Base-by-base conservation (phyloP, 306 rosid species). In the Pterocarpus santalinus region DNA sequence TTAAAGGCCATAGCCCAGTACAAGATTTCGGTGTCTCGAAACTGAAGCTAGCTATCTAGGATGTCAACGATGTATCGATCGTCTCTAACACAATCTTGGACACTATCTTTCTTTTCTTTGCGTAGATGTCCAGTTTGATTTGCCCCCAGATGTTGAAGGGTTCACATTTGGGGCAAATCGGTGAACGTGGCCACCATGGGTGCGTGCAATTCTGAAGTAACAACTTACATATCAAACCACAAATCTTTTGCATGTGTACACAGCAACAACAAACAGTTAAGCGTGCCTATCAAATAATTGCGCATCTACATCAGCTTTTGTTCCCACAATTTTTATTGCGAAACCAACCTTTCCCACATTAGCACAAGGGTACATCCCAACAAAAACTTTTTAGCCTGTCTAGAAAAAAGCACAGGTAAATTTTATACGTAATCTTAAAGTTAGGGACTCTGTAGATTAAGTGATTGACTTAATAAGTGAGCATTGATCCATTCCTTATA, bases 151-250 rank as follows among this genome's bases (percentile, higher is more conserved):
- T 5, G 58, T 68, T 39, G 72, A 69, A 75, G 44, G 65, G 70
- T 12, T 22, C 73, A 60, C 17, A 15, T 73, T 41, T n/a, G 3
- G 4, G 72, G 52, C 30, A 73, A 67, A 47, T n/a, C 35, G 3
- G 51, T 4, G 70, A 72, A 52, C 70, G 80, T 65, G 86, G 81
- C 79, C 73, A 78, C 71, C 74, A 80, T 78, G 39, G 62, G 79
- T 83, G 51, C 63, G 41, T 81, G 69, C 88, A 70, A 69, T 63
- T 80, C 69, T 71, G 76, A 76, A 65, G 77, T 78, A 84, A 69
- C 83, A 77, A 66, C 84, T 57, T 78, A 84, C 28, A 14, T 34
- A 78, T 78, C 68, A 62, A 51, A 46, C 55, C 77, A 80, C 66
- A 69, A 60, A 73, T 71, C 63, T 70, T 75, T 38, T 38, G 41